Evolutionary conservation across 2,329 filamentous ascomycete species (phyloP), one percentile per base, ranked within the genome.

Genomic region (Ceratocystis cacaofunesta): DNA sequence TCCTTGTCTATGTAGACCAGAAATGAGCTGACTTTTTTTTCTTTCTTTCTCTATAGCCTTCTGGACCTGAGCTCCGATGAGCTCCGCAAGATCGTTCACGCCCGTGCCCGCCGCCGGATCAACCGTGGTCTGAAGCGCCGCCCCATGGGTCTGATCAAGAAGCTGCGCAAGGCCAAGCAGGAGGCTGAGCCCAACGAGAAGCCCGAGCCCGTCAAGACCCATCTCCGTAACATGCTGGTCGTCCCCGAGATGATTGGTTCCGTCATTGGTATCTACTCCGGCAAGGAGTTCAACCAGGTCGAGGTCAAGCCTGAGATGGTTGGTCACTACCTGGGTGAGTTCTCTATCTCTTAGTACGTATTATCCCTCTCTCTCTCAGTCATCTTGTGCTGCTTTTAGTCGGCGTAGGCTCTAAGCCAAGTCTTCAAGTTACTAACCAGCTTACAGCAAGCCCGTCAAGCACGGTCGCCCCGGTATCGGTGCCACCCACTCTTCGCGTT

Each of bases 271-370:
- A 94, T 99, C 85, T 99, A 99, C 89, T 96, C 90, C 72, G 94
- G 94, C 78, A 99, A 99, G 88, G 92, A 97, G 82, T 99, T 99
- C 89, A 99, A 99, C 88, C 92, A 96, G 86, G 92, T 99, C 75
- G 94, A 99, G 82, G 94, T 99, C 84, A 96, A 96, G 88, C 94
- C 94, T 74, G 94, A 99, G 86, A 99, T 99, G 94, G 94, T 99
- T 80, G 94, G 94, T 79, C 92, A 97, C 85, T 96, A 96, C 85
- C 85, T 99, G 72, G 94, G 85, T 76, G 94, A 99, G 83, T 99
- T 99, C 86, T 96, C 92, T 73, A 99, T 99, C 84, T 94, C 92
- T 83, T 99, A 99, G 90, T 95, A 89, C 74, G 90, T 90, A 71
- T 63, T 41, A 36, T 22, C 55, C 32, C 30, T 19, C 32, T 22